Conservation (phyloP, 2,329 filamentous ascomycete species). For the Cladosporium sp. region DNA sequence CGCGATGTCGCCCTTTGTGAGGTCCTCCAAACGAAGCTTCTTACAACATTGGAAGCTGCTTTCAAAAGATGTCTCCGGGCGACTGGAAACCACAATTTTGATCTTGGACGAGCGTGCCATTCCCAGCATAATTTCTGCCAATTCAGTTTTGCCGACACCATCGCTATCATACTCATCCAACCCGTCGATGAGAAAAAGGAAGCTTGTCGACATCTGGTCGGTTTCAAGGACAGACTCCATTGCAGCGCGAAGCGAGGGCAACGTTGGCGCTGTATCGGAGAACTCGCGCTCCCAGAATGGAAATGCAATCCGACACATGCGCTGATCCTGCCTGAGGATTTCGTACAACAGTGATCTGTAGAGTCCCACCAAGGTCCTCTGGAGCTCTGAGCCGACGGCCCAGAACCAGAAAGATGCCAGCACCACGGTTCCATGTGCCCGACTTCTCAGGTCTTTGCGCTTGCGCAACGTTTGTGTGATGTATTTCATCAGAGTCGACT, state of each 20-base stretch:
- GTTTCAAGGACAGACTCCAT: not conserved
- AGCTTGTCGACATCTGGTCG: not conserved
- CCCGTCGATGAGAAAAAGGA: not conserved
- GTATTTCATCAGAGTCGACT: constrained; percentile 2
- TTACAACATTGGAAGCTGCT: not conserved
- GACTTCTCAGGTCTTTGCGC: not conserved
- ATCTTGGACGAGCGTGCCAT: not conserved
- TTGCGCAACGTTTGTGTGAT: not conserved
- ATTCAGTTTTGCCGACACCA: not conserved
- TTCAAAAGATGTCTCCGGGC: not conserved
- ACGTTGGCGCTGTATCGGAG: not conserved
- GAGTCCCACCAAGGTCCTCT: not conserved
- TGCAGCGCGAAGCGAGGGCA: not conserved
- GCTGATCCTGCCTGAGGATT: not conserved
- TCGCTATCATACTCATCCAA: not conserved
- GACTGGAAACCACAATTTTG: not conserved
- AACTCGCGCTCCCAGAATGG: not conserved
- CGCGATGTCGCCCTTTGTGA: not conserved
- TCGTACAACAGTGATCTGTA: not conserved
- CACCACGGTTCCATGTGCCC: not conserved
- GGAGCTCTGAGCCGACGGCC: not conserved
- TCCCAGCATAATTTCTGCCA: not conserved
- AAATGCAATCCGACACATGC: not conserved
- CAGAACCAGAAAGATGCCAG: not conserved
- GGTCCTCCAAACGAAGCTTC: not conserved